Base-by-base conservation (phyloP, 371 early-diverging fungal genomes). In the Massospora cicadina region DNA sequence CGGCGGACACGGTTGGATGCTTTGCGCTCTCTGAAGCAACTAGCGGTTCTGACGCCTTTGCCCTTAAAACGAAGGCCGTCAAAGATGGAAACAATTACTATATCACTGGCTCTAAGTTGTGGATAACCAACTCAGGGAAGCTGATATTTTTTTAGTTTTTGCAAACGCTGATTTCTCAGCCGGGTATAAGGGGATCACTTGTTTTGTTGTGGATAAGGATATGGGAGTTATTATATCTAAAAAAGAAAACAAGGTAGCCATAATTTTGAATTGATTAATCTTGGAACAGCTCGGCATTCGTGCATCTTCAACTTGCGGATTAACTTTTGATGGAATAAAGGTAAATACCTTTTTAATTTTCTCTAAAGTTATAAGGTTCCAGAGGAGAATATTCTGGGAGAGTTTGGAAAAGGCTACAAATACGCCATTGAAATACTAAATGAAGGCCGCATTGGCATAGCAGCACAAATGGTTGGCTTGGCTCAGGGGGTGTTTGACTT, bases 141-240 rank as follows among this genome's bases (percentile, higher is more conserved):
- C 96, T 63, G 93, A 91, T 58, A 85, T 94, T 68, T 97, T 95
- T 79, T 78, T 98, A 54, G 94, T 98, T 24, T 98, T 98, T 80
- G 98, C 98, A 71, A 98, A 91, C 71, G 86, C 90, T 59, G 95
- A 94, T 70, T 91, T 91, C 25, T 79, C 83, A 67, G 85, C 89
- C 78, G 95, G 95, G 26, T 95, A 97, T 81, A 93, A 92, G 81
- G 98, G 98, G 60, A 98, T 98, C 70, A 94, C 97, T 32, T 94
- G 95, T 76, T 98, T 98, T 68, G 84, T 95, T 54, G 93, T 95
- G 23, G 95, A 97, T 65, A 89, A 89, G 75, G 82, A 81, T n/a
- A 84, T 84, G 91, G 98, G 98, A 65, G 88, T 98, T 57, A 71
- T 86, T 72, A 79, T 98, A 65, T 89, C 87, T 67, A 96, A 95